Conservation (phyloP, 2,329 filamentous ascomycete species). For the Neonectria coccinea region DNA sequence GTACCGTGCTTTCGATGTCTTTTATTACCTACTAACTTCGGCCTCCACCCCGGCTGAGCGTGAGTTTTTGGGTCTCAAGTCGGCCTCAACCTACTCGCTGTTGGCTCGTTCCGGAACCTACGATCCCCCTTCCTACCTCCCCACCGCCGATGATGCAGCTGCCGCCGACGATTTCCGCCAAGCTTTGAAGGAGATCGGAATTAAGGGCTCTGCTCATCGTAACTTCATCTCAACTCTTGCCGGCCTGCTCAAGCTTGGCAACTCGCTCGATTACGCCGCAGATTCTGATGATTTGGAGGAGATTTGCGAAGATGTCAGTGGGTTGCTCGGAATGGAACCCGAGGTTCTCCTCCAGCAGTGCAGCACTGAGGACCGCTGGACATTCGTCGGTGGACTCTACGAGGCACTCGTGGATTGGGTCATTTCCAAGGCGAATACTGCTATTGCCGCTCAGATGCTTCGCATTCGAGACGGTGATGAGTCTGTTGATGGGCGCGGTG, state of each 20-base stretch:
- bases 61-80: conserved; percentile 86
- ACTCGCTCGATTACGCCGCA: conserved; percentile 85
- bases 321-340: conserved; percentile 86
- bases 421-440: conserved; percentile 85
- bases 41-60: conserved; percentile 89
- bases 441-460: conserved; percentile 81
- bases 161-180: conserved; percentile 92
- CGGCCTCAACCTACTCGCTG: conserved; percentile 80
- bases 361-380: conserved; percentile 84
- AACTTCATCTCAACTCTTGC: conserved; percentile 88
- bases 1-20: conserved; percentile 94
- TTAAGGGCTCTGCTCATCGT: conserved; percentile 86
- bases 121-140: conserved; percentile 85
- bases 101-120: conserved; percentile 88
- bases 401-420: conserved; percentile 97
- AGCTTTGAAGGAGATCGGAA: conserved; percentile 89
- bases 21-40: conserved; percentile 96
- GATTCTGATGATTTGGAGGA: conserved; percentile 88
- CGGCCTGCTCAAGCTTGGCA: conserved; percentile 89
- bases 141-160: conserved; percentile 91
- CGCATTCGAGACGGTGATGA: conserved; percentile 74
- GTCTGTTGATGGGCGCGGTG: conserved; percentile 72
- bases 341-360: conserved; percentile 83
- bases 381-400: conserved; percentile 87
- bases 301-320: conserved; percentile 89